Evolutionary conservation across 2,329 filamentous ascomycete species (phyloP).

Genomic region (Aureobasidium namibiae): DNA sequence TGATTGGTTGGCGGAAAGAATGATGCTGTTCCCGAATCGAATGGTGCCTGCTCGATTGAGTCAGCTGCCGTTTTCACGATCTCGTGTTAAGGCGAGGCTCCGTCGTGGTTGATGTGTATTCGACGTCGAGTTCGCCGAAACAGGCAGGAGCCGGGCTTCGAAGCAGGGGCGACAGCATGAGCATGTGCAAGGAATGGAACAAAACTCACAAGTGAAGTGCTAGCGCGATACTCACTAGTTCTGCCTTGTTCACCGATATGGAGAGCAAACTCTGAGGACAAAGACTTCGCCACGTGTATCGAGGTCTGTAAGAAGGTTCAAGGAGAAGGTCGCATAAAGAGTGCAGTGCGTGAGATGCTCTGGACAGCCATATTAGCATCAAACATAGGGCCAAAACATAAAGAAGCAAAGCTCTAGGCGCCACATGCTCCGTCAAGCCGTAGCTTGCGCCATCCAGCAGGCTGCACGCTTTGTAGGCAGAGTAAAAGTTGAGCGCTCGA

Average conservation of each 20-base stretch:
- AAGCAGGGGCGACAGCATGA: background rate
- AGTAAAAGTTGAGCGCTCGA: background rate
- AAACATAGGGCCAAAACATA: background rate
- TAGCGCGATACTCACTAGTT: background rate
- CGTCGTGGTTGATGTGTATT: background rate
- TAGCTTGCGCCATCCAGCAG: background rate
- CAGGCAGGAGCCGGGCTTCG: background rate
- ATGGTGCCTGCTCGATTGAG: background rate
- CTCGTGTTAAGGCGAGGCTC: background rate
- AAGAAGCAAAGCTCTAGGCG: background rate
- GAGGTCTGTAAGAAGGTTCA: background rate
- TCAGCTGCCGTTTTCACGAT: slow-evolving; percentile 1
- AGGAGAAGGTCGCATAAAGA: background rate
- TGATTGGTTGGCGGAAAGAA: background rate
- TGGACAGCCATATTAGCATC: background rate
- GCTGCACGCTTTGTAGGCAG: background rate
- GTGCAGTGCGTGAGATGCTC: background rate
- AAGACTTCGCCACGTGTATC: background rate
- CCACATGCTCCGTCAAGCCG: background rate
- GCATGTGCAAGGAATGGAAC: background rate
- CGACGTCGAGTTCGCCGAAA: background rate
- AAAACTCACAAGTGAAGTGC: background rate
- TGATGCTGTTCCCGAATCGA: background rate
- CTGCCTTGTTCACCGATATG: background rate
- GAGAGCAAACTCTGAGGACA: background rate